Percentiles rank a stretch among this genome's conserved stretches.
phyloP scores from a whole-genome alignment of 108 stramenopile genomes.

The Cyclotella kingstonii region DNA sequence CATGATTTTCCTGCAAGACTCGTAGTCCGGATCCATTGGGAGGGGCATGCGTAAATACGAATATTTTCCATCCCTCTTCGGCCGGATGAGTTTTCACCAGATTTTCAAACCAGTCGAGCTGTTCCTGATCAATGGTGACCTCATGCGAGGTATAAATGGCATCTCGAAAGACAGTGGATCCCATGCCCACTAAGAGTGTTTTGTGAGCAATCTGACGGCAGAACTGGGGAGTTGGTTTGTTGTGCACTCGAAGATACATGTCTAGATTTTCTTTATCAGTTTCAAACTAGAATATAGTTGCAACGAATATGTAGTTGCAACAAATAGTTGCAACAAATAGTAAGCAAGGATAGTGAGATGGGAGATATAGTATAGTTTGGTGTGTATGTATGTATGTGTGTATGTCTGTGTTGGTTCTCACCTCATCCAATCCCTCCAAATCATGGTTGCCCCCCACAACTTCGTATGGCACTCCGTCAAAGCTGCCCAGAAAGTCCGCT shows the following conservation, averaged over 20 bases:
- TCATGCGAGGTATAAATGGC: conserved; percentile 90
- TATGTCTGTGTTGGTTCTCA: neutral
- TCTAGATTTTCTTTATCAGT: conserved; percentile 87
- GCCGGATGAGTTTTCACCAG: conserved; percentile 63
- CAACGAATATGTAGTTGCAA: neutral
- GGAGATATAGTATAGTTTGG: too few species aligned
- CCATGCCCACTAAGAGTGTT: conserved; percentile 86
- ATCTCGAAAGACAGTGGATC: conserved; percentile 83
- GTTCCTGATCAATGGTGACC: conserved; percentile 83
- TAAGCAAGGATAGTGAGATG: too few species aligned
- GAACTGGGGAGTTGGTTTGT: conserved; percentile 81
- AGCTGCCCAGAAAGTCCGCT: conserved; percentile 58
- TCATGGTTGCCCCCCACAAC: conserved; percentile 74
- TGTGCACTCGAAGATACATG: conserved; percentile 56
- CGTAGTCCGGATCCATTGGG: conserved; percentile 85
- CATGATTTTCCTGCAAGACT: conserved; percentile 87
- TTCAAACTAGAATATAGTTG: conserved; percentile 36
- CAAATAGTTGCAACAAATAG: neutral
- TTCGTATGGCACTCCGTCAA: conserved; percentile 52
- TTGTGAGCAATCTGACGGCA: conserved; percentile 76
- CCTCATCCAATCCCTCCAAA: conserved; percentile 91
- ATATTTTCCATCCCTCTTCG: conserved; percentile 89
- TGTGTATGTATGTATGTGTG: too few species aligned
- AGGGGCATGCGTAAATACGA: conserved; percentile 94
- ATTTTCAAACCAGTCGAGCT: conserved; percentile 91